Conservation (phyloP, 441 rosid genomes). For the Erodium moschatum region DNA sequence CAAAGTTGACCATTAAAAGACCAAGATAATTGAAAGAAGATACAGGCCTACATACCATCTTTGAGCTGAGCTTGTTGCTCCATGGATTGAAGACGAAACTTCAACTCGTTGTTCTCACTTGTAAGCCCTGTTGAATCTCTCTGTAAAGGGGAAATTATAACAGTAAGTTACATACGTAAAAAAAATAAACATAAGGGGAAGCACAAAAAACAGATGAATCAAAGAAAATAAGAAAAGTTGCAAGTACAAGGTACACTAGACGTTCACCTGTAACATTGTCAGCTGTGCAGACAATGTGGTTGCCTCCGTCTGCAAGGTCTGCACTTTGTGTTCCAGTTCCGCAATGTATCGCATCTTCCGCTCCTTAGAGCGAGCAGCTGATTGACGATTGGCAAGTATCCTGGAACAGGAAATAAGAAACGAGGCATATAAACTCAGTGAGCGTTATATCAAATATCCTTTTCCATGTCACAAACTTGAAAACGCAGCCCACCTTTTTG, state of each 20-base stretch:
- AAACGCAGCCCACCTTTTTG: constrained; percentile 51
- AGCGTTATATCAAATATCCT: not conserved
- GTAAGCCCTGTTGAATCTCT: constrained; percentile 87
- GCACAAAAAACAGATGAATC: constrained; percentile 5
- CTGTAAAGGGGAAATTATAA: constrained; percentile 26
- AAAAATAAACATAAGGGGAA: not conserved
- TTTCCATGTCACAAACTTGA: not conserved
- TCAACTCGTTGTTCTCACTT: constrained; percentile 81
- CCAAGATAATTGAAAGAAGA: not conserved
- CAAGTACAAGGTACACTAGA: constrained; percentile 6
- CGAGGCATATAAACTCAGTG: not conserved
- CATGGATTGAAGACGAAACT: constrained; percentile 94
- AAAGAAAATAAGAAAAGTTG: not conserved
- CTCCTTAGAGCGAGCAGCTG: constrained; percentile 96
- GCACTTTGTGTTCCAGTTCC: constrained; percentile 93
- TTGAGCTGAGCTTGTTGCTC: constrained; percentile 92
- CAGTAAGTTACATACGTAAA: not conserved
- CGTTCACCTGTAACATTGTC: constrained; percentile 68
- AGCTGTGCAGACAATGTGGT: constrained; percentile 95
- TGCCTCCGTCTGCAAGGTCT: constrained; percentile 93
- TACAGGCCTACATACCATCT: constrained; percentile 46
- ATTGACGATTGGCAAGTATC: constrained; percentile 90
- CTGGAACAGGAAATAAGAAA: constrained; percentile 26
- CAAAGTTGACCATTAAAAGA: not conserved
- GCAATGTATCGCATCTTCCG: constrained; percentile 86